Evolutionary conservation across 345 rosid genomes (phyloP).

Genomic region (Odontarrhena argentea): DNA sequence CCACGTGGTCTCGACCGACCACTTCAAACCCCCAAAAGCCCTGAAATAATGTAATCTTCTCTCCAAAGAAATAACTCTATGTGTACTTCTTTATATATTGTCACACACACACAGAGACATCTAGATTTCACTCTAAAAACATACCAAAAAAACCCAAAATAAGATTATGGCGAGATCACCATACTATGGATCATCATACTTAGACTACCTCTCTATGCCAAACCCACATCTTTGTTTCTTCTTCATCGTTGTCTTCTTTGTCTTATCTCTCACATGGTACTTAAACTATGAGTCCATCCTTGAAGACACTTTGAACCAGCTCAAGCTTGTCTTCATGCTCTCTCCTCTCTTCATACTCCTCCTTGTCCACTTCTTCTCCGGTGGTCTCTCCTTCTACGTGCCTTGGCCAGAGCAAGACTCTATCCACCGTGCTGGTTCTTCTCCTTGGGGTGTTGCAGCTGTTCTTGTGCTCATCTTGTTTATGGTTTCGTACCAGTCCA

Average conservation of each 20-base stretch:
- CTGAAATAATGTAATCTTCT: slow-evolving; percentile 31
- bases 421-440: slow-evolving; percentile 55
- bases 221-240: slow-evolving; percentile 55
- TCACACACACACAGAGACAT: slow-evolving; percentile 18
- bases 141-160: slow-evolving; percentile 16
- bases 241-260: slow-evolving; percentile 45
- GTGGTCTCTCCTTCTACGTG: slow-evolving; percentile 38
- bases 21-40: slow-evolving; percentile 30
- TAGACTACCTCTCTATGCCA: slow-evolving; percentile 42
- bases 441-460: slow-evolving; percentile 64
- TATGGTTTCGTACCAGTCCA: slow-evolving; percentile 62
- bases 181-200: slow-evolving; percentile 42
- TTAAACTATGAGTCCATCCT: slow-evolving; percentile 55
- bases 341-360: slow-evolving; percentile 53
- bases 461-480: slow-evolving; percentile 54
- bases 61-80: slow-evolving; percentile 13
- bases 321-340: slow-evolving; percentile 47
- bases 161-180: slow-evolving; percentile 42
- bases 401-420: slow-evolving; percentile 55
- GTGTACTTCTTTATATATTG: slow-evolving; percentile 26
- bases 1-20: slow-evolving; percentile 47
- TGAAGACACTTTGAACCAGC: slow-evolving; percentile 48
- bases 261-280: slow-evolving; percentile 56
- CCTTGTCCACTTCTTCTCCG: slow-evolving; percentile 51
- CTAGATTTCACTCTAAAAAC: slow-evolving; percentile 29